Base-by-base conservation (phyloP, 148 eudicot species). In the Persicaria maculosa region DNA sequence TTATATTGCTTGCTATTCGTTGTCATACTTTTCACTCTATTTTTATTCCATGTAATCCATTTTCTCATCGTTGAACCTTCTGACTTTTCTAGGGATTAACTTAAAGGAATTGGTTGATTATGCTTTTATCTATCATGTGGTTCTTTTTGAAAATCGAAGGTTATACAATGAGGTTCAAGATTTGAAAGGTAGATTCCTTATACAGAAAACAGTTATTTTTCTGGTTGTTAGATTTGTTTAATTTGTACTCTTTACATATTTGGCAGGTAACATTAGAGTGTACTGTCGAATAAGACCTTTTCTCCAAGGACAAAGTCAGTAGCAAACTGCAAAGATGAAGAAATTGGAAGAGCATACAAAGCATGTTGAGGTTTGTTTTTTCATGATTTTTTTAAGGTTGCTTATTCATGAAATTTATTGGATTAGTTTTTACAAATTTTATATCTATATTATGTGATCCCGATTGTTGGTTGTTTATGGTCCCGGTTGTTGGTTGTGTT, bases 141-240 rank as follows among this genome's bases (percentile, higher is more conserved):
- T 95, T 74, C 94, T 95, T 75, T 84, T 81, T 72, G 99, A 95
- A 80, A 95, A 95, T 77, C 75, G 96, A 76, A 95, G 86, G 74
- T 77, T 95, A 81, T 92, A 92, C 81, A 95, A 95, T 68, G 92
- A 95, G 81, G 97, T 95, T 73, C 99, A 95, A 77, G 99, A 95
- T 84, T 81, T 95, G 85, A 95, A 95, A 90, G 99, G 99, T 95
- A 79, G 65, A 57, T 45, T 46, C 44, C 16, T 70, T 4, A 45
- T 22, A 70, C 17, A 48, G 52, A 15, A 6, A 45, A 48, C 65
- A 65, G 47, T 15, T 44, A 44, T 14, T 44, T 47, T 78, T 44
- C 9, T 2, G 10, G 19, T 17, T 45, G 45, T 11, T n/a, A 15
- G 48, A 54, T 45, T 40, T 47, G 22, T 52, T 31, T 69, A 44